phyloP scores from a whole-genome alignment of 768 basidiomycete species.

The Scleroderma bovista region DNA sequence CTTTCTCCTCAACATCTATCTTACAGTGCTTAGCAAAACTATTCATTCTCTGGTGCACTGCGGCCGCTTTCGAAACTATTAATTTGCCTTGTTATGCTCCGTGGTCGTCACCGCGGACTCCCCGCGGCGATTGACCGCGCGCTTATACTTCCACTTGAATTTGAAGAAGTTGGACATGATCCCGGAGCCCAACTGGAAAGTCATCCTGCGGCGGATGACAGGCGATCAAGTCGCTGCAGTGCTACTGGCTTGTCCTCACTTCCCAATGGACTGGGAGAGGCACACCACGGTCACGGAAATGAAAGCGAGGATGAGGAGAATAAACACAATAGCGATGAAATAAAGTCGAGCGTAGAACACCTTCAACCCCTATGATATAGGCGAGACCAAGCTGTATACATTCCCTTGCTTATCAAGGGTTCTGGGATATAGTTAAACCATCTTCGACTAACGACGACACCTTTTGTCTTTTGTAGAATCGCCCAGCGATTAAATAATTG shows the following conservation, averaged over 20 bases:
- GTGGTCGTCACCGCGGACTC: slow-evolving; percentile 85
- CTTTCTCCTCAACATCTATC: neutral
- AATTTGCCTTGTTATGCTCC: slow-evolving; percentile 84
- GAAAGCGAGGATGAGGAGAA: neutral
- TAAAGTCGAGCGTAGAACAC: neutral
- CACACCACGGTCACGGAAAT: neutral
- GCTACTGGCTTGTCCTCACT: neutral
- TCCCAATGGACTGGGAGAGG: neutral
- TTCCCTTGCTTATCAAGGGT: no score
- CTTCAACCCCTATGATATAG: neutral
- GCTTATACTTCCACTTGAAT: slow-evolving; percentile 72
- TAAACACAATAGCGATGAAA: neutral
- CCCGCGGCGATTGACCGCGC: slow-evolving; percentile 88
- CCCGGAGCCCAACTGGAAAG: slow-evolving; percentile 14
- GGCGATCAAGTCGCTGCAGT: slow-evolving; percentile 2
- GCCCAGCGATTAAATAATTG: no score
- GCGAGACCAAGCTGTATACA: no score
- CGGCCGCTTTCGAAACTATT: slow-evolving; percentile 82
- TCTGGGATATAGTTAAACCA: no score
- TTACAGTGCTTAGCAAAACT: slow-evolving; percentile 54
- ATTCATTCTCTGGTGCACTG: slow-evolving; percentile 76
- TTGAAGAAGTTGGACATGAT: slow-evolving; percentile 19
- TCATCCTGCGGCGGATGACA: slow-evolving; percentile 8
- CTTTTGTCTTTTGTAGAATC: no score
- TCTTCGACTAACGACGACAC: no score